Evolutionary conservation across 192 early-diverging fungal genomes (phyloP), one percentile per base, ranked within the genome.

Genomic region (Gorgonomyces haynaldii): DNA sequence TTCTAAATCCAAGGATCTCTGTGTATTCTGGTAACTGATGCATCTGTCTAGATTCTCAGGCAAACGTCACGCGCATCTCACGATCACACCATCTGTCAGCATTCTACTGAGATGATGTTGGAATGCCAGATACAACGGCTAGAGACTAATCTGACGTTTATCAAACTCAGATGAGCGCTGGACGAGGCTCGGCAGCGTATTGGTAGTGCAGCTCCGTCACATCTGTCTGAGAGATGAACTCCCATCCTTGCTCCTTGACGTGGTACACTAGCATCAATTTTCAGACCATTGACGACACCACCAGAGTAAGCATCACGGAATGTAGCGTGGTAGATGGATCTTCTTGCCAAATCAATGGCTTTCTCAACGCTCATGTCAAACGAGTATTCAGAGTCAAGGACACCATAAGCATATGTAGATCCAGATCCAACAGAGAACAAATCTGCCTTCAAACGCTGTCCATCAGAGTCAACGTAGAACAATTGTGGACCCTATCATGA

Each of bases 341-440:
- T 71, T 54, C 81, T 74, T 12, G 85, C 93, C 35, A 99, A 60
- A 34, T 96, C 96, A 48, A 85, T 71, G 21, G 96, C 96, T 58
- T 96, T 91, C 1, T 74, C 76, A 2, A 79, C 71, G 3, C 69
- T 66, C 64, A 99, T 52, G 52, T 97, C 88, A 57, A 60, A 76
- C 40, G 75, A 72, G 66, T 89, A 96, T 50, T 81, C 86, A 37
- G 77, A 68, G 57, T 96, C 96, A 50, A 99, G 70, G 30, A 99
- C 84, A 73, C 96, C 93, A 64, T 99, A 99, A 6, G 96, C 96
- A 70, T 89, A 99, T 16, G 91, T 91, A 19, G 91, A 90, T n/a
- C 96, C 96, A 15, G 91, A 95, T 9, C 96, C 96, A 26, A 99
- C 96, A 25, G 90, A 93, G 61, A 99, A 99, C 42, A 88, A 42